Base-by-base conservation (phyloP, 192 early-diverging fungal genomes). In the Cladochytrium replicatum region DNA sequence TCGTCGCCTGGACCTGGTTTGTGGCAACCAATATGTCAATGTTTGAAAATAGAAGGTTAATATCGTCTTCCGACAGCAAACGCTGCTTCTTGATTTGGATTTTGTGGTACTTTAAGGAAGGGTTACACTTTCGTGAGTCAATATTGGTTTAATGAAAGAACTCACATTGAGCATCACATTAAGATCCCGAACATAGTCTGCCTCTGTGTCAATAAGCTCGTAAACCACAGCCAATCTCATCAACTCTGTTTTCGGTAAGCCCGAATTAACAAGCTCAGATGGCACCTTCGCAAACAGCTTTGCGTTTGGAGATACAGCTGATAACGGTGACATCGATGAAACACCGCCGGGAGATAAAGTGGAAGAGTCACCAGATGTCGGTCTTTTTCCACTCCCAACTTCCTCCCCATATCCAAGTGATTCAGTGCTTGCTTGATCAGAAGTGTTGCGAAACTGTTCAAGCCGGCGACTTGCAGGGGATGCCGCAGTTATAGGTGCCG, bases 121-220 rank as follows among this genome's bases (percentile, higher is more conserved):
- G 17, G 32, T 55, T n/a, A 58, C 28, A 57, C 24, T 45, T 55
- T 23, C 11, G 27, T 4, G 58, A 55, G 25, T 24, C 21, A 2
- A 1, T 29, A 30, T 48, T 41, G 9, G 53, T 6, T 8, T 13
- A 52, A 54, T n/a, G 8, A 52, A 54, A 8, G 6, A 2, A 37
- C 60, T 46, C 40, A 77, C 75, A 53, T 63, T 67, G 13, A 77
- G 58, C 64, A 78, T 78, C 32, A 68, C 49, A 15, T 54, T 40
- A 19, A 78, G 46, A 56, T 78, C 75, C 28, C 64, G 42, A 21
- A 70, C 56, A 55, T 76, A 78, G 40, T 78, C 75, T 29, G 63
- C 52, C 58, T 78, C 75, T 1, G 75, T 78, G 51, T 75, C 75
- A 54, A 78, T 70, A 34, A 78, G 39, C 54, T 78, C 75, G 52